Percentiles rank a stretch among this genome's conserved stretches.
Evolutionary conservation across 495 filamentous ascomycete species (phyloP).

Genomic region (Poronia punctata): DNA sequence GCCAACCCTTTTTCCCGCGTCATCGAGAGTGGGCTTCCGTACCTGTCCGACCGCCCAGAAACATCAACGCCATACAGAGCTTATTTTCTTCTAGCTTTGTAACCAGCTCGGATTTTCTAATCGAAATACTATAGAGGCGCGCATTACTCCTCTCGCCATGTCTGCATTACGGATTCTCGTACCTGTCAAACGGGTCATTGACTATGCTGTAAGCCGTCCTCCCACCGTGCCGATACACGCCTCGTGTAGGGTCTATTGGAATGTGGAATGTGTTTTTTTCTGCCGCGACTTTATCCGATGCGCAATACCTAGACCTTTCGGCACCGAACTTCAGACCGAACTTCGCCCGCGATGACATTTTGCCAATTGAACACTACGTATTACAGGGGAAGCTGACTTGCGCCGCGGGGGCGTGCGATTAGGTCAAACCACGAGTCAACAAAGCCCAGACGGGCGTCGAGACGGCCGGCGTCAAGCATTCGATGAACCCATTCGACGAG

Average conservation of each 20-base stretch:
- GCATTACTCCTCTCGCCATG: conserved; percentile 51
- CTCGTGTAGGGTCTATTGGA: too few species aligned
- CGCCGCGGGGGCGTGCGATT: not conserved
- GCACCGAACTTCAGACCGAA: too few species aligned
- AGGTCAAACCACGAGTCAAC: conserved; percentile 99
- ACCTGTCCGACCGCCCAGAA: not conserved
- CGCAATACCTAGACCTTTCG: too few species aligned
- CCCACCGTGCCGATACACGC: too few species aligned
- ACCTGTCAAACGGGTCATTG: conserved; percentile 95
- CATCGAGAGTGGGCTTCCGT: conserved; percentile 13
- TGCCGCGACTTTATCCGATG: too few species aligned
- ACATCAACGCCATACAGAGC: too few species aligned
- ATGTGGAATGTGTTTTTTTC: too few species aligned
- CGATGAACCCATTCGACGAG: conserved; percentile 98
- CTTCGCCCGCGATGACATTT: too few species aligned
- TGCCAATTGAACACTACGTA: too few species aligned
- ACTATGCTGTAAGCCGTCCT: conserved; percentile 77
- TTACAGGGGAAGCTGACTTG: not conserved
- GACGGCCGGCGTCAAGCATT: conserved; percentile 87
- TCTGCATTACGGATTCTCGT: conserved; percentile 86
- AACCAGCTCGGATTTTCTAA: too few species aligned
- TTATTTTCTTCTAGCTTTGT: too few species aligned
- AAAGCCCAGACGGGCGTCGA: conserved; percentile 90
- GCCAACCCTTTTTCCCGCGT: conserved; percentile 23
- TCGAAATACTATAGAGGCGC: too few species aligned